Percentiles rank a stretch among this genome's conserved stretches.
These are phyloP conservation scores for Alternaria longipes DNA, from an alignment of 2,329 filamentous ascomycete species.

Conservation along the genomic window DNA sequence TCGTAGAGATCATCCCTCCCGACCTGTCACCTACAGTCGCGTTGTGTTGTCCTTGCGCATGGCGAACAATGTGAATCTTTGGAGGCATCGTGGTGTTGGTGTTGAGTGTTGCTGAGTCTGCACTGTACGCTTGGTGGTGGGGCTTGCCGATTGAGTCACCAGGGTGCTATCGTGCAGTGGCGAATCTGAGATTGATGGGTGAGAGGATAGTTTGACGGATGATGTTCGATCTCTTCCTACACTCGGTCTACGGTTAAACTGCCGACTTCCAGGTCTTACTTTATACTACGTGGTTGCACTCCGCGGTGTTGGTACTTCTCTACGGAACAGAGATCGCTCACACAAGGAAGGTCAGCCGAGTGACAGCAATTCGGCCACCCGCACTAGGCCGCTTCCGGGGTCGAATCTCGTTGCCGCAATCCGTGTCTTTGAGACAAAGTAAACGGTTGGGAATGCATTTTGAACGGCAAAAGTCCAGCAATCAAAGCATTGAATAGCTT, in stretches of 20 bases:
- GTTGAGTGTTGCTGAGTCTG: constrained; percentile 13
- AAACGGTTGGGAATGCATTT: background rate
- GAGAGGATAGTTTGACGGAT: background rate
- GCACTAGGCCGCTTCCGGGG: constrained; percentile 7
- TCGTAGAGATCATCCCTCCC: background rate
- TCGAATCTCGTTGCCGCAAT: background rate
- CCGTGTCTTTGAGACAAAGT: background rate
- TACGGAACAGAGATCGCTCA: background rate
- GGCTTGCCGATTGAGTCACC: constrained; percentile 19
- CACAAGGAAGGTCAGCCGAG: constrained; percentile 9
- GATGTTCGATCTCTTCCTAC: background rate
- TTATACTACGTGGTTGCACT: background rate
- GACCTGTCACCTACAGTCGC: constrained; percentile 30
- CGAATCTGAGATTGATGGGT: background rate
- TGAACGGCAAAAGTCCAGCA: background rate
- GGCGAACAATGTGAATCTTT: constrained; percentile 67
- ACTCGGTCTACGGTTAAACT: background rate
- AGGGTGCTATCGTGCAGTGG: constrained; percentile 2
- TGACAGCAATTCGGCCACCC: background rate
- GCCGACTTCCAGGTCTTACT: background rate
- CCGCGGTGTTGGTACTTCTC: background rate
- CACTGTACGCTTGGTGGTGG: constrained; percentile 12
- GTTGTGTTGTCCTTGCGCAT: constrained; percentile 83
- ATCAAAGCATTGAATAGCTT: background rate
- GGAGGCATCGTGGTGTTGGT: constrained; percentile 33